Conservation (phyloP, 768 basidiomycete genomes). For the Pleurotus tuber-regium region DNA sequence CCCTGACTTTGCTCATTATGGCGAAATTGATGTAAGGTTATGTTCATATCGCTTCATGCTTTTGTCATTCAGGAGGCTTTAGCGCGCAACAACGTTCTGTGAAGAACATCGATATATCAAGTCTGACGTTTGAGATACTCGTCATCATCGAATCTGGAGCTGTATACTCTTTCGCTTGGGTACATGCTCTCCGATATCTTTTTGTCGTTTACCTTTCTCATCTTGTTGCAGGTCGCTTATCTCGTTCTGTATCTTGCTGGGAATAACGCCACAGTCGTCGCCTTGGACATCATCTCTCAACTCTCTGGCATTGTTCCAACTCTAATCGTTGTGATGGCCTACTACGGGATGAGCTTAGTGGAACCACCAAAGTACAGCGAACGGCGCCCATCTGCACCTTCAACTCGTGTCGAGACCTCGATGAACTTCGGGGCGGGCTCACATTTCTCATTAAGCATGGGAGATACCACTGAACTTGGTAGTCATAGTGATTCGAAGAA, state of each 20-base stretch:
- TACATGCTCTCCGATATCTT: background rate
- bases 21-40: background rate
- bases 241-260: constrained; percentile 3
- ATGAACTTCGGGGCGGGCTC: constrained; percentile 46
- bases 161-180: constrained; percentile 1
- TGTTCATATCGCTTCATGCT: background rate
- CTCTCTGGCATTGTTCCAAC: constrained; percentile 3
- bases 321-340: constrained; percentile 1
- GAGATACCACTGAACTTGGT: background rate
- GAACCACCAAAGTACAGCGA: constrained; percentile 4
- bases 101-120: background rate
- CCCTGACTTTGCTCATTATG: constrained; percentile 1
- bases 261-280: background rate
- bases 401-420: background rate
- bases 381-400: constrained; percentile 4
- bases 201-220: background rate
- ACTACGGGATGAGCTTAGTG: constrained; percentile 2
- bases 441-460: constrained; percentile 10
- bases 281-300: constrained; percentile 1
- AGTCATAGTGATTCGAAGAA: background rate
- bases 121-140: background rate
- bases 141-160: constrained; percentile 4
- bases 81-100: constrained; percentile 2
- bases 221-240: background rate
- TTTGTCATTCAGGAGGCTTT: background rate